Conservation (phyloP, 176 grass and related monocot species). For the Carex kokanica region DNA sequence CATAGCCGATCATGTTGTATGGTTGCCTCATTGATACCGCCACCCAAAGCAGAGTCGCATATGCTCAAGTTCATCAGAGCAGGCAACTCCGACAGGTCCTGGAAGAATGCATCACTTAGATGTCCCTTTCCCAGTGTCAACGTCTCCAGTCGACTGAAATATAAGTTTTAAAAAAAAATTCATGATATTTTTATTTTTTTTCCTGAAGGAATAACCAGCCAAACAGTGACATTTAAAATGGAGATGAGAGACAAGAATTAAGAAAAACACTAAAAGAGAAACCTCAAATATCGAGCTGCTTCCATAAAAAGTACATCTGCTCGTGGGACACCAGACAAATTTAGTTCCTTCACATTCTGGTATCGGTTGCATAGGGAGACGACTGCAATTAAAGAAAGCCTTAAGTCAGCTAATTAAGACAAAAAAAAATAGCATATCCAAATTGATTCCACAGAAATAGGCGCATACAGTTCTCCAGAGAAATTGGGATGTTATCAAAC, state of each 20-base stretch:
- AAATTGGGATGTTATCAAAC: constrained; percentile 71
- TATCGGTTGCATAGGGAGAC: constrained; percentile 67
- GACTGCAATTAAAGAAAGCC: constrained; percentile 56
- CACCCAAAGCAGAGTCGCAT: constrained; percentile 72
- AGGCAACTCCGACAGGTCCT: constrained; percentile 49
- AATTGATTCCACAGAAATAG: not conserved
- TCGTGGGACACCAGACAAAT: constrained; percentile 56
- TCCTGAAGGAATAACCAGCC: not conserved
- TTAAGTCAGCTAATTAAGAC: not conserved
- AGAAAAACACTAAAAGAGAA: constrained; percentile 3
- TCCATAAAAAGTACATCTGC: constrained; percentile 67
- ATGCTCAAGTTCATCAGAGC: constrained; percentile 61
- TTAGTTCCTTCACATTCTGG: constrained; percentile 64
- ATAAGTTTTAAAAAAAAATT: not conserved
- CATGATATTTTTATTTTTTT: not conserved
- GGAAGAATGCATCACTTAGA: constrained; percentile 77
- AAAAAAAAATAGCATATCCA: constrained; percentile 8
- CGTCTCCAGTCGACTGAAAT: constrained; percentile 61
- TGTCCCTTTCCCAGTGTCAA: constrained; percentile 70
- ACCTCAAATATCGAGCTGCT: constrained; percentile 75
- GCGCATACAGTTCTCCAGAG: constrained; percentile 74
- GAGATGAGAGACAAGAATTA: not conserved
- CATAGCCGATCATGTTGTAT: constrained; percentile 71
- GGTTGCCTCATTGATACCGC: constrained; percentile 70
- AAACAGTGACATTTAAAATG: constrained; percentile 5